These are phyloP conservation scores for Phytophthora colocasiae DNA, from an alignment of 352 stramenopile species.

Conservation along the genomic window DNA sequence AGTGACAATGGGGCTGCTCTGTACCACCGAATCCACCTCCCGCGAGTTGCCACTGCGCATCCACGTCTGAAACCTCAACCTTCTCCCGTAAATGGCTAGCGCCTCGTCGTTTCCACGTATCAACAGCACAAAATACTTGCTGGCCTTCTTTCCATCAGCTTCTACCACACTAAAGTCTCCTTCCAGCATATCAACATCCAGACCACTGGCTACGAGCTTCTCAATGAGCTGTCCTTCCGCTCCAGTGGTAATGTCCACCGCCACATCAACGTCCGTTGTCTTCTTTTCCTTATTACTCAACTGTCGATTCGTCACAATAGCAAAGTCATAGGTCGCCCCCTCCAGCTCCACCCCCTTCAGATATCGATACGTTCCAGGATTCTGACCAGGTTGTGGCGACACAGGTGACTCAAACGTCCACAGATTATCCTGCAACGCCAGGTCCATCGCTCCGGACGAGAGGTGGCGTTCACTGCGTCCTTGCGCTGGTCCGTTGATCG, in stretches of 20 bases:
- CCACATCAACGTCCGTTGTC: conserved; percentile 15
- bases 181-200: conserved; percentile 80
- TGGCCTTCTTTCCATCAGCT: conserved; percentile 45
- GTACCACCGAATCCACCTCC: conserved; percentile 71
- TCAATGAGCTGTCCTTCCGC: conserved; percentile 60
- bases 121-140: conserved; percentile 79
- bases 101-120: conserved; percentile 74
- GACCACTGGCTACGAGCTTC: conserved; percentile 63
- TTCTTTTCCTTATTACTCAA: conserved; percentile 30
- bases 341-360: conserved; percentile 63
- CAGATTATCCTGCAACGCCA: conserved; percentile 68
- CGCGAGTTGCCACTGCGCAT: conserved; percentile 75
- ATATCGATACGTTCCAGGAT: conserved; percentile 60
- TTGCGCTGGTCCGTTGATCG: conserved; percentile 15
- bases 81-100: conserved; percentile 61
- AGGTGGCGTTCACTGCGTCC: conserved; percentile 45
- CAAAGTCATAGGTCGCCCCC: conserved; percentile 70
- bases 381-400: conserved; percentile 42
- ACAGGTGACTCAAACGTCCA: conserved; percentile 59
- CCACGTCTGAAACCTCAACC: conserved; percentile 80
- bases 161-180: conserved; percentile 64
- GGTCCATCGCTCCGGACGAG: conserved; percentile 54
- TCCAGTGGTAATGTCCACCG: conserved; percentile 24
- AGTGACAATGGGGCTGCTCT: conserved; percentile 65
- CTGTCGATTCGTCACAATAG: conserved; percentile 68